Conservation (phyloP, 495 filamentous ascomycete species). For the Lichenothelia convexa region DNA sequence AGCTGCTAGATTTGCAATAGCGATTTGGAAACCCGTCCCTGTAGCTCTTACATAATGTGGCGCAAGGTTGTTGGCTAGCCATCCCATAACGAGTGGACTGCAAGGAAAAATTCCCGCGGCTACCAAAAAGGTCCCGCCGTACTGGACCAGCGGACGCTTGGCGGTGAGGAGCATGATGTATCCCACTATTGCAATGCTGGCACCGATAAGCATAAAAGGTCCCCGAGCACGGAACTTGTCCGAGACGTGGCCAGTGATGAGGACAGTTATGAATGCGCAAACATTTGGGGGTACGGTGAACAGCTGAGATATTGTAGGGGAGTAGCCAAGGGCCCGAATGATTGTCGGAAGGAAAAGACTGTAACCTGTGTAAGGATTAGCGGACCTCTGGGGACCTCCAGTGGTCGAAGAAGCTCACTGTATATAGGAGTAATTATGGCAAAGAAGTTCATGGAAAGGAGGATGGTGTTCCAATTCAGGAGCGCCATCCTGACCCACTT, state of each 20-base stretch:
- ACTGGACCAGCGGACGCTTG: constrained; percentile 8
- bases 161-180: constrained; percentile 15
- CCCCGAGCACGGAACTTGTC: constrained; percentile 12
- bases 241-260: constrained; percentile 6
- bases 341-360: constrained; percentile 19
- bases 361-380: too few relatives aligned
- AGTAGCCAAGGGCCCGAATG: constrained; percentile 12
- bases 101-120: constrained; percentile 14
- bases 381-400: too few relatives aligned
- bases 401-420: too few relatives aligned
- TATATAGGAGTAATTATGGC: constrained; percentile 23
- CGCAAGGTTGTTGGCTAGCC: constrained; percentile 27
- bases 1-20: constrained; percentile 29
- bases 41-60: constrained; percentile 32
- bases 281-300: constrained; percentile 16
- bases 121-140: constrained; percentile 15
- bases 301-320: constrained; percentile 7
- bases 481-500: constrained; percentile 25
- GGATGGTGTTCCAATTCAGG: constrained; percentile 25
- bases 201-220: constrained; percentile 9
- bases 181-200: constrained; percentile 9
- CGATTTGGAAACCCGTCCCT: constrained; percentile 26
- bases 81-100: constrained; percentile 16
- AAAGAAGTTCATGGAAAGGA: constrained; percentile 26
- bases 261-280: constrained; percentile 10